phyloP scores from a whole-genome alignment of 768 basidiomycete genomes.

The Suillus bovinus region DNA sequence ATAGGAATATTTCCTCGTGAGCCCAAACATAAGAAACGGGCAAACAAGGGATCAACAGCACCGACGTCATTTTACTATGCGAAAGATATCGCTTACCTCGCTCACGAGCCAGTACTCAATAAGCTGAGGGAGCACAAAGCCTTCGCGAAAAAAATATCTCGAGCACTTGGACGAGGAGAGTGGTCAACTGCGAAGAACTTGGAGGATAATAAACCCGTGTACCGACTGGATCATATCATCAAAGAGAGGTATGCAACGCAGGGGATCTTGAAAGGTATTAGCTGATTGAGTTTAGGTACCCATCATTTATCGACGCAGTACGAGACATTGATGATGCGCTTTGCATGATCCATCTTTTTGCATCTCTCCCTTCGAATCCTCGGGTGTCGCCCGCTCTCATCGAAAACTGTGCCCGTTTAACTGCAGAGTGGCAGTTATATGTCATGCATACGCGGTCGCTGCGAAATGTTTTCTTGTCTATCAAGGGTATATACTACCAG shows the following conservation, averaged over 20 bases:
- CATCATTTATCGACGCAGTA: conserved; percentile 93
- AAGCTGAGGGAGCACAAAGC: conserved; percentile 97
- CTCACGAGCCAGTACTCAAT: conserved; percentile 92
- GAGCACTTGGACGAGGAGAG: conserved; percentile 91
- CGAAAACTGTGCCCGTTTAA: conserved; percentile 86
- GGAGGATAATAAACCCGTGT: conserved; percentile 91
- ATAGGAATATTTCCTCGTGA: conserved; percentile 97
- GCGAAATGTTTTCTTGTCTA: conserved; percentile 91
- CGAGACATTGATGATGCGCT: conserved; percentile 97
- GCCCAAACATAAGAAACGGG: conserved; percentile 86
- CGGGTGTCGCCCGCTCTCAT: conserved; percentile 81
- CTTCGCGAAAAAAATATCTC: conserved; percentile 94
- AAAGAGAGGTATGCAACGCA: conserved; percentile 78
- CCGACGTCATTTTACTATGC: conserved; percentile 98
- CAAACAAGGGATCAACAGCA: conserved; percentile 96
- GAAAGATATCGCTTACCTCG: conserved; percentile 96
- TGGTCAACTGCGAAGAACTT: conserved; percentile 94
- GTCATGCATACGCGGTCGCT: conserved; percentile 85
- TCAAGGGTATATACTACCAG: conserved; percentile 98
- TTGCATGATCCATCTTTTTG: conserved; percentile 92
- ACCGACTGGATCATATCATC: conserved; percentile 92
- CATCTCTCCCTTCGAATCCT: conserved; percentile 84
- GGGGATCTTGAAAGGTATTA: not conserved
- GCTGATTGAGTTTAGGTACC: conserved; percentile 63
- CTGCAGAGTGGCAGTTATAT: conserved; percentile 97